These are phyloP conservation scores for Oryza officinalis DNA, from an alignment of 176 grass and related monocot species.

Conservation along the genomic window DNA sequence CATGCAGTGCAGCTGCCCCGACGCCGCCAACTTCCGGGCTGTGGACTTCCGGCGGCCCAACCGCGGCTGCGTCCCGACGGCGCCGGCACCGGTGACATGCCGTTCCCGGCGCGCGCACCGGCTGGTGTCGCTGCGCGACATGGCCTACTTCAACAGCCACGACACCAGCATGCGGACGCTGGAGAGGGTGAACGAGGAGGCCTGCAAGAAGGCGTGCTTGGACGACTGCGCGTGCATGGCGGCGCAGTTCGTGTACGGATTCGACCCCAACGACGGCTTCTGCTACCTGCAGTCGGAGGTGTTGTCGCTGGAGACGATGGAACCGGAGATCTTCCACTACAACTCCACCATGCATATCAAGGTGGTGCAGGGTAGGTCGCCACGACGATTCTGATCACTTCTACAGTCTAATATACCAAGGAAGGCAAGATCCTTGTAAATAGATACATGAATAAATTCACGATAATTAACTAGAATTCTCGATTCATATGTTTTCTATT, in stretches of 20 bases:
- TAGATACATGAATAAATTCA: not conserved
- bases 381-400: not conserved
- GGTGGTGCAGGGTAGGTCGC: not conserved
- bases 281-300: slow-evolving; percentile 55
- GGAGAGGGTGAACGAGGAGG: slow-evolving; percentile 38
- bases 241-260: slow-evolving; percentile 46
- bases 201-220: slow-evolving; percentile 48
- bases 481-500: not conserved
- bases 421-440: not conserved
- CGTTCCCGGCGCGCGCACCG: not conserved
- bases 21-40: slow-evolving; percentile 44
- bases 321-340: slow-evolving; percentile 37
- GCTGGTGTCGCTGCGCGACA: slow-evolving; percentile 30
- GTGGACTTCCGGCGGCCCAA: slow-evolving; percentile 44
- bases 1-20: slow-evolving; percentile 55
- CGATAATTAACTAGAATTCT: not conserved
- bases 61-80: slow-evolving; percentile 43
- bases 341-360: slow-evolving; percentile 51
- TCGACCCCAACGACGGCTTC: slow-evolving; percentile 17
- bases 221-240: slow-evolving; percentile 42
- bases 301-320: slow-evolving; percentile 32
- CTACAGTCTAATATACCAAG: not conserved
- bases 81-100: not conserved
- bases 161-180: slow-evolving; percentile 28
- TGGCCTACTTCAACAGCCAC: slow-evolving; percentile 44